These are phyloP conservation scores for Macrolepiota albuminosa DNA, from an alignment of 768 basidiomycete genomes.

Conservation along the genomic window DNA sequence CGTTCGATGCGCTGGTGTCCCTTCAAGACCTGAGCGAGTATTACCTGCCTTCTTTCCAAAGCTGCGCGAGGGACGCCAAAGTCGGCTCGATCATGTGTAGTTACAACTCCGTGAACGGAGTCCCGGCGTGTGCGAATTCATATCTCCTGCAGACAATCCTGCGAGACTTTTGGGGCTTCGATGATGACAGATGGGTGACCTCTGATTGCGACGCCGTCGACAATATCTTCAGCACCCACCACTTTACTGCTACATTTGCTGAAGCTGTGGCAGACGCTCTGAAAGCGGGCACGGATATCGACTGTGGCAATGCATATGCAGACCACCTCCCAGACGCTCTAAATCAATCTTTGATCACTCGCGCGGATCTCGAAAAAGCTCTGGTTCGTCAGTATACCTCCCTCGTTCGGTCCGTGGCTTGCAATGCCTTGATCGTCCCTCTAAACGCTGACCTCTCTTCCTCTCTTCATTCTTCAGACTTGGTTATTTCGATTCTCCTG, in stretches of 20 bases:
- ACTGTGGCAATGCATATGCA: constrained; percentile 48
- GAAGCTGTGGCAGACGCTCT: constrained; percentile 47
- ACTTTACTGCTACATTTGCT: constrained; percentile 38
- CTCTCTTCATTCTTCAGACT: constrained; percentile 28
- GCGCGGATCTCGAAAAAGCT: constrained; percentile 37
- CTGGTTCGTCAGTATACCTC: constrained; percentile 46
- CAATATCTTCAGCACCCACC: constrained; percentile 47
- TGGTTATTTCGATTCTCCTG: constrained; percentile 53
- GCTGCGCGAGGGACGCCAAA: constrained; percentile 56
- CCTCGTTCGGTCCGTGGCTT: constrained; percentile 40
- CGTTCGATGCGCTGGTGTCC: constrained; percentile 51
- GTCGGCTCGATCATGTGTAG: constrained; percentile 60
- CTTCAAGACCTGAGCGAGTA: constrained; percentile 53
- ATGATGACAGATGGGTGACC: constrained; percentile 49
- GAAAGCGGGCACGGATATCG: constrained; percentile 50
- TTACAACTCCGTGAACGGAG: constrained; percentile 58
- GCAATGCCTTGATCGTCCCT: neutral
- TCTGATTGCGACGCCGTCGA: constrained; percentile 53
- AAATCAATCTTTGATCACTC: constrained; percentile 41
- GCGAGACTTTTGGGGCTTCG: constrained; percentile 48
- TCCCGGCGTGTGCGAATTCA: constrained; percentile 50
- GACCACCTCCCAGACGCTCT: constrained; percentile 42
- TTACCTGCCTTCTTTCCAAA: constrained; percentile 53
- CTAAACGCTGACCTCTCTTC: constrained; percentile 3
- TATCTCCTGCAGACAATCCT: constrained; percentile 49